Conservation (phyloP, 225 moss, liverwort and hornwort genomes). For the Bryoerythrophyllum caledonicum region DNA sequence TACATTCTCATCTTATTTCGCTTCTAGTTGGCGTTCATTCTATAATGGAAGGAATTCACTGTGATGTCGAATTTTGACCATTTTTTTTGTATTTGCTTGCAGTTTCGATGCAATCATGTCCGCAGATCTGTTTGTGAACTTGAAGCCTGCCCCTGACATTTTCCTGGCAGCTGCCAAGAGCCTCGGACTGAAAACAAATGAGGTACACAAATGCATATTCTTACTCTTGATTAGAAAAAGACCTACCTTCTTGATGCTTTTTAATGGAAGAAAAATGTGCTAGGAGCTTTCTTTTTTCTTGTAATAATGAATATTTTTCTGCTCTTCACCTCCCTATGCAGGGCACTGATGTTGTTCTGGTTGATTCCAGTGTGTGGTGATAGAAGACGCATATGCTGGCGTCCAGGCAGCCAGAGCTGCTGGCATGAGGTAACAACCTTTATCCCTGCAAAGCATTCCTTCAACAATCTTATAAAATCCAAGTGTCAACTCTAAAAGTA, state of each 20-base stretch:
- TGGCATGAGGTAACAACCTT: slow-evolving; percentile 77
- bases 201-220: slow-evolving; percentile 45
- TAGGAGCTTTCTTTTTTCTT: too few species aligned
- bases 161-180: slow-evolving; percentile 84
- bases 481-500: too few species aligned
- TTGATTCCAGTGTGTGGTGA: slow-evolving; percentile 79
- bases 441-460: neutral
- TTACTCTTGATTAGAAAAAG: neutral
- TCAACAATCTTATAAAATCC: neutral
- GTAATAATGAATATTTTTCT: too few species aligned
- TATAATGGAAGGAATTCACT: neutral
- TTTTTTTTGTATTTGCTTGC: slow-evolving; percentile 14
- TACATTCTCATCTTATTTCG: slow-evolving; percentile 27
- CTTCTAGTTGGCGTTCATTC: neutral
- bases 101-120: slow-evolving; percentile 94
- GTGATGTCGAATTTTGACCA: neutral
- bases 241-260: too few species aligned
- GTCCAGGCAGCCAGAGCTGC: slow-evolving; percentile 92
- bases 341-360: slow-evolving; percentile 18
- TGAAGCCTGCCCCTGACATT: slow-evolving; percentile 95
- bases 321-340: neutral
- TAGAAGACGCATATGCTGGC: slow-evolving; percentile 92
- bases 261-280: too few species aligned
- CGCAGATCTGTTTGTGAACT: slow-evolving; percentile 86
- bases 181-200: slow-evolving; percentile 63